A percentile compares a stretch with the other conserved stretches of the same genome.
Evolutionary conservation across 179 eudicot genomes (phyloP).

Genomic region (Sideroxylon spinosum): DNA sequence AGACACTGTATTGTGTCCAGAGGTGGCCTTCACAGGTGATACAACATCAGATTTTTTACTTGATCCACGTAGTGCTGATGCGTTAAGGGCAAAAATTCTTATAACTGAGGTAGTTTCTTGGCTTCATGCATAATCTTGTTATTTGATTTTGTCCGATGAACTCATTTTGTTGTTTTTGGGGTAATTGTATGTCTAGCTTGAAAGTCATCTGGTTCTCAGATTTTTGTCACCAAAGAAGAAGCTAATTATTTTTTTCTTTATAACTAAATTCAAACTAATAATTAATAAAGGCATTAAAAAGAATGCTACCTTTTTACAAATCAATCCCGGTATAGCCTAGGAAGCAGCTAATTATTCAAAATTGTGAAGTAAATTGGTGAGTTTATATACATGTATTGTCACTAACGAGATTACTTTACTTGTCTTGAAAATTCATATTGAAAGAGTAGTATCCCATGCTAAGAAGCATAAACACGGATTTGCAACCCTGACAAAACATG

Average conservation of each 20-base stretch:
- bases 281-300: no score
- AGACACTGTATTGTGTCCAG: constrained; percentile 83
- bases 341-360: not conserved
- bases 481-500: no score
- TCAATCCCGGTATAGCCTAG: no score
- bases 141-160: constrained; percentile 32
- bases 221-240: not conserved
- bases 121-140: no score
- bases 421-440: not conserved
- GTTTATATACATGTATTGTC: not conserved
- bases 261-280: no score
- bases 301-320: no score
- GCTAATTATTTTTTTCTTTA: no score
- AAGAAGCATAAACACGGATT: no score
- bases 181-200: not conserved
- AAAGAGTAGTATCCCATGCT: not conserved
- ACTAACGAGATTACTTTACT: not conserved
- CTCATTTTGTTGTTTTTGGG: no score
- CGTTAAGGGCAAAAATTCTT: constrained; percentile 85
- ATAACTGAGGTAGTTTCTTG: constrained; percentile 41
- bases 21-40: constrained; percentile 97
- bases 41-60: constrained; percentile 84
- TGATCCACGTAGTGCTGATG: constrained; percentile 93
- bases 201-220: not conserved
- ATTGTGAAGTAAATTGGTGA: not conserved